Evolutionary conservation across 495 filamentous ascomycete species (phyloP).

Genomic region (Penicillium cosmopolitanum): DNA sequence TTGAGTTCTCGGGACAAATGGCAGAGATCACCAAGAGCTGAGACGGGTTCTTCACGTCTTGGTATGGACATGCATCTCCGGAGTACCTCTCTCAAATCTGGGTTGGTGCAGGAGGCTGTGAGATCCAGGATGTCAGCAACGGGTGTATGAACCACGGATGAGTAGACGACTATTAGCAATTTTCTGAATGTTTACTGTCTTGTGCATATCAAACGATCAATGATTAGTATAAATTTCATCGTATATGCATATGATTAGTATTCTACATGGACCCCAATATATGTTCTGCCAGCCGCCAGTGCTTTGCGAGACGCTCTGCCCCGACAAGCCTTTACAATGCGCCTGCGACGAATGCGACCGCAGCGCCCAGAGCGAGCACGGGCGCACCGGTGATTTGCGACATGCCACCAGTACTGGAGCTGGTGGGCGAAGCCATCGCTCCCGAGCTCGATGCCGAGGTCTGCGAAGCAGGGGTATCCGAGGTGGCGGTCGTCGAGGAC

Average conservation of each 20-base stretch:
- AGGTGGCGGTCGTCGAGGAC: not conserved
- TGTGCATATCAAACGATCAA: too few relatives aligned
- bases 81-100: not conserved
- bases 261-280: not conserved
- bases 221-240: too few relatives aligned
- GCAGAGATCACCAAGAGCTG: constrained; percentile 17
- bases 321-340: constrained; percentile 4
- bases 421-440: constrained; percentile 8
- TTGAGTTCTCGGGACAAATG: constrained; percentile 22
- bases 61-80: constrained; percentile 18
- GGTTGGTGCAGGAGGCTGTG: constrained; percentile 17
- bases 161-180: too few relatives aligned
- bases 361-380: constrained; percentile 14
- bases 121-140: constrained; percentile 9
- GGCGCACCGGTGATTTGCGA: constrained; percentile 16
- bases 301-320: not conserved
- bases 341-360: constrained; percentile 17
- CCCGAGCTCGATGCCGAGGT: not conserved
- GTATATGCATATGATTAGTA: not conserved
- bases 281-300: not conserved
- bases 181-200: too few relatives aligned
- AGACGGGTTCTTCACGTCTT: constrained; percentile 11
- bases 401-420: constrained; percentile 24
- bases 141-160: constrained; percentile 9
- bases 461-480: not conserved